Base-by-base conservation (phyloP, 2,329 filamentous ascomycete species). In the Aschersonia sp. region DNA sequence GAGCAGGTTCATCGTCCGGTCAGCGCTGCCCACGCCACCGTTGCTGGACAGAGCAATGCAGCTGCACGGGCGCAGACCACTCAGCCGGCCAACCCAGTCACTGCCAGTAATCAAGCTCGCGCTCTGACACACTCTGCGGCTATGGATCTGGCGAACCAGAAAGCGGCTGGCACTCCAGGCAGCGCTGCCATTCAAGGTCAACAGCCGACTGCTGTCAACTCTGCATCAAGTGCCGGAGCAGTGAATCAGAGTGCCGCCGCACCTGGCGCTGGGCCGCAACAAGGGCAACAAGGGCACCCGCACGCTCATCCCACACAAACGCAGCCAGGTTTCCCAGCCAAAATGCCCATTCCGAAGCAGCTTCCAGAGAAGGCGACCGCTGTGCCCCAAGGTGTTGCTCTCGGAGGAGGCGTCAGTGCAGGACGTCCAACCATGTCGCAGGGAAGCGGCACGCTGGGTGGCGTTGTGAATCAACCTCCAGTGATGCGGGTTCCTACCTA, bases 391-490 rank as follows among this genome's bases (percentile, higher is more conserved):
- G 82, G 89, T 2, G 89, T 95, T 29, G 64, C 74, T 9, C 82
- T 91, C 32, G 72, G 69, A 20, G 75, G 74, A n/a, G 81, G 75
- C 40, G 69, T 75, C 28, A 69, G 78, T 66, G 53, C 78, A 68
- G 60, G 77, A 67, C 82, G 92, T 5, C 92, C 92, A n/a, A 94
- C 91, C 0, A 77, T 92, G 59, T 82, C 80, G 20, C 84, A 84
- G 45, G 89, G 89, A 29, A 82, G 79, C 47, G 85, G 85, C 52
- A 81, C 81, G 5, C 76, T 84, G 1, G 84, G 84, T 47, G 89
- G 89, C 47, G 82, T 92, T 45, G 85, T 96, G 75, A 82, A 83
- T 46, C 89, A 95, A 59, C 89, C 92, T 0, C 86, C 87, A 2
- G 77, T 97, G 51, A 72, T 82, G 48, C 89, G 89, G 59, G 79